Base-by-base conservation (phyloP, 345 rosid genomes). In the Ceriops zippeliana region DNA sequence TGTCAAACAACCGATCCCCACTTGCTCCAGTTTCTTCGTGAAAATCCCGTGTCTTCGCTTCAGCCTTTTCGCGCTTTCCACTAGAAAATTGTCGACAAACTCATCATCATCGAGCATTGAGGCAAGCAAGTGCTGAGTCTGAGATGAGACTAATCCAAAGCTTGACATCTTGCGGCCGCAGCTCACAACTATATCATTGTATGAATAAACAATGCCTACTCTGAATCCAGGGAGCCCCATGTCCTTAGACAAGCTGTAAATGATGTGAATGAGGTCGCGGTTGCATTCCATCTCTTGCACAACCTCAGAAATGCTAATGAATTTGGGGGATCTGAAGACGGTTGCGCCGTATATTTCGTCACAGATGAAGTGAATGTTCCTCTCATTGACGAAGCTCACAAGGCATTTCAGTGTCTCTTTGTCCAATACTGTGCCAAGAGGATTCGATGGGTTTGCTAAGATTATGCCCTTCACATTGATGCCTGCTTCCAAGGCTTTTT, bases 171-270 rank as follows among this genome's bases (percentile, higher is more conserved):
- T 90, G 1, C 97, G 83, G 10, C 85, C 92, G 30, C 91, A 85
- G 19, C 62, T 58, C 24, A 84, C 91, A 4, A 93, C 98, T 0
- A 10, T 56, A n/a, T 90, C 96, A 28, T 90, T 93, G 78, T 84
- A 93, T 0, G 98, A 93, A 59, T 89, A 93, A 27, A 93, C 80
- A 1, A 90, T 83, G 22, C 98, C 98, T 0, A 90, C 93, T 58
- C 97, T 75, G 19, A 93, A 81, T 27, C 98, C 98, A 0, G 98
- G 98, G 20, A 93, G 70, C 0, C 98, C 98, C 92, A 93, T 82
- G 78, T 93, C 98, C 76, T 93, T 93, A 7, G 98, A 93, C 66
- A 93, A 79, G 73, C 98, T 90, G 72, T 89, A 90, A 2, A 87
- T 76, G 24, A 93, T 80, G 80, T 93, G 98, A 63, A 93, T 70